Conservation (phyloP, 2,329 filamentous ascomycete genomes). For the Exutisphaerella laricina region DNA sequence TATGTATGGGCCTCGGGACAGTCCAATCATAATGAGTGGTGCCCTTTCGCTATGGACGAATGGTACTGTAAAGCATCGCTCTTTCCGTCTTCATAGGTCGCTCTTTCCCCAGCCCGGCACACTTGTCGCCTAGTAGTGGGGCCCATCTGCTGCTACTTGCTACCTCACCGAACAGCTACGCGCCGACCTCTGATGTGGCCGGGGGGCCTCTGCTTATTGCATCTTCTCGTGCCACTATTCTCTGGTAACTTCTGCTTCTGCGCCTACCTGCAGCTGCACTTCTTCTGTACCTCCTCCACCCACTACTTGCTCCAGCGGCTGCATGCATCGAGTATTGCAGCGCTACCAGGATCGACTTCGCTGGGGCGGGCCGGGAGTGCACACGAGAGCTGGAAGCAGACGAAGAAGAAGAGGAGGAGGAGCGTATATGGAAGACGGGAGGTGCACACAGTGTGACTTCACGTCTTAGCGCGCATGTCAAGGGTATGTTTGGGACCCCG, state of each 20-base stretch:
- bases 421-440: constrained; percentile 12
- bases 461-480: constrained; percentile 31
- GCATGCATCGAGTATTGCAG: constrained; percentile 36
- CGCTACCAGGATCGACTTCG: constrained; percentile 20
- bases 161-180: constrained; percentile 23
- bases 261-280: constrained; percentile 21
- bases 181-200: constrained; percentile 27
- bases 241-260: constrained; percentile 21
- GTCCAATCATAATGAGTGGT: constrained; percentile 24
- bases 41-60: constrained; percentile 24
- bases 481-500: no score
- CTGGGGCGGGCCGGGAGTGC: constrained; percentile 21
- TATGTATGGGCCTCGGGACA: constrained; percentile 12
- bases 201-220: constrained; percentile 21
- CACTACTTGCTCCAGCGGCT: constrained; percentile 31
- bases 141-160: constrained; percentile 13
- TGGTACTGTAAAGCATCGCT: constrained; percentile 17
- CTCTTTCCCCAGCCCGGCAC: constrained; percentile 27
- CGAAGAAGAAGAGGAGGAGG: no score
- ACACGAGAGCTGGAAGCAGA: constrained; percentile 27
- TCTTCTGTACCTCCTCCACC: constrained; percentile 21
- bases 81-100: constrained; percentile 26
- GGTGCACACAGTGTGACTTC: constrained; percentile 25
- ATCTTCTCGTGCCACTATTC: constrained; percentile 19
- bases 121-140: constrained; percentile 27